Evolutionary conservation across 1,139 yeast species (phyloP), one percentile per base, ranked within the genome.

Genomic region (Kurtzmaniella natalensis): DNA sequence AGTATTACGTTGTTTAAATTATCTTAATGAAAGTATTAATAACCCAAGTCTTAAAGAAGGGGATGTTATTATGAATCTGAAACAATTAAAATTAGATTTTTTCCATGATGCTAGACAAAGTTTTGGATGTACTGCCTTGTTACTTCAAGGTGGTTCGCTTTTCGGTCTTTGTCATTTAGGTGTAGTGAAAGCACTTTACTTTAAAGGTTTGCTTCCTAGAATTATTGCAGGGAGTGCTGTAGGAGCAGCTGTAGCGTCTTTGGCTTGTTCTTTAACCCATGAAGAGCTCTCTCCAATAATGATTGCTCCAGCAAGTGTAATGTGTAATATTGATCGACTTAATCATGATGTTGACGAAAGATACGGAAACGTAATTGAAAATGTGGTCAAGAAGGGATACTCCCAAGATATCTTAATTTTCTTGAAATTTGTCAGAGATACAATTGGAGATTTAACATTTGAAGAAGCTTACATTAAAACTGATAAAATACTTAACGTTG

Each of bases 131-230:
- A 87, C 96, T 0, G 96, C 96, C 0, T 65, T 92, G 40, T 76
- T 92, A 23, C 64, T 92, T 20, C 96, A 92, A 57, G 97, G 98
- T 19, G 97, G 97, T 1, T 84, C 96, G 0, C 61, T 92, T 18
- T 92, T 89, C 61, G 97, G 97, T 0, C 64, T 92, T 41, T 88
- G 95, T 50, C 98, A 92, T 55, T 57, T 92, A 32, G 98, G 98
- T 1, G 95, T 89, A 1, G 85, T 89, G 6, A 83, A 83, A 44
- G 92, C 94, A 0, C 61, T 92, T 15, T 76, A 81, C 42, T 72
- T 74, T 44, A 79, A 82, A 41, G 81, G 87, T 0, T 60, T 89
- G 25, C 63, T 89, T 33, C 98, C 98, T 0, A 61, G 83, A 32
- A 84, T 92, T 3, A 76, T 92, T 25, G 85, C 94, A n/a, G 97